These are phyloP conservation scores for Botrytis sinoallii DNA, from an alignment of 2,329 filamentous ascomycete species.

Conservation along the genomic window DNA sequence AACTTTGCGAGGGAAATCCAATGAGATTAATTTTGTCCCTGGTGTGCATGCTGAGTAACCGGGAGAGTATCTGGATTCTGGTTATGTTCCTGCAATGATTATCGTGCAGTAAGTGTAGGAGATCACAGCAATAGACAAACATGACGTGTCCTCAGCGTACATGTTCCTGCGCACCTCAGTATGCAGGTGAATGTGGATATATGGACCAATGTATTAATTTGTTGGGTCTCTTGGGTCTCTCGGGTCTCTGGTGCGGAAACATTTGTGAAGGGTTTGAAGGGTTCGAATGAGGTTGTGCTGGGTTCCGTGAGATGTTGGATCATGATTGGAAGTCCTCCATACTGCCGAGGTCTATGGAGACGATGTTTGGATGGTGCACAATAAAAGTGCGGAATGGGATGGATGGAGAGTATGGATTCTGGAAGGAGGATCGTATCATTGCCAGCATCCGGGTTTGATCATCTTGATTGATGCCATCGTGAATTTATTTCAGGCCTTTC, in stretches of 20 bases:
- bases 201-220: not conserved
- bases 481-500: not conserved
- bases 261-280: not conserved
- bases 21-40: not conserved
- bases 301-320: not conserved
- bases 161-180: slow-evolving; percentile 3
- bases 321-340: not conserved
- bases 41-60: not conserved
- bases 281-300: not conserved
- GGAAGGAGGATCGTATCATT: not conserved
- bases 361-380: not conserved
- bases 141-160: slow-evolving; percentile 4
- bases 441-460: slow-evolving; percentile 1
- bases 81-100: slow-evolving; percentile 12
- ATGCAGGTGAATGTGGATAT: slow-evolving; percentile 3
- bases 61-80: not conserved
- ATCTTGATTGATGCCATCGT: not conserved
- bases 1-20: not conserved
- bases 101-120: slow-evolving; percentile 4
- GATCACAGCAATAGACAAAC: not conserved
- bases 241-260: not conserved
- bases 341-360: not conserved
- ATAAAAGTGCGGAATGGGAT: not conserved
- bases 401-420: not conserved
- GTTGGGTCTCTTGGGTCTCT: not conserved